Evolutionary conservation across 1,284 basidiomycete species (phyloP).

Genomic region (Cutaneotrichosporon cutaneum): DNA sequence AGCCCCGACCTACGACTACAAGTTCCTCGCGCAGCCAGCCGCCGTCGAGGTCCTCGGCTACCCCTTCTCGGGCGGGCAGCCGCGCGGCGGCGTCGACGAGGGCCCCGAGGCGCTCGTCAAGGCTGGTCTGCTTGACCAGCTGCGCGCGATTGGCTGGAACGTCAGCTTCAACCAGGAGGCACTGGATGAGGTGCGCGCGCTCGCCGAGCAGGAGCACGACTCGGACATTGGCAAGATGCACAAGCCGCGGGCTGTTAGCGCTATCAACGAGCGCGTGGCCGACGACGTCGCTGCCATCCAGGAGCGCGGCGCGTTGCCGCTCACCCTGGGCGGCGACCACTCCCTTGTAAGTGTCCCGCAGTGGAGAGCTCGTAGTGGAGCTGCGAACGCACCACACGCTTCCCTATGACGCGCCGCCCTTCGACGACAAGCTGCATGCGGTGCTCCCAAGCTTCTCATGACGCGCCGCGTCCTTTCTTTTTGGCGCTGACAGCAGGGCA

Average conservation of each 20-base stretch:
- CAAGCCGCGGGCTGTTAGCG: slow-evolving; percentile 80
- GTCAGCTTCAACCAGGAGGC: slow-evolving; percentile 81
- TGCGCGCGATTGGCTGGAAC: slow-evolving; percentile 78
- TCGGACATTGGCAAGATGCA: slow-evolving; percentile 83
- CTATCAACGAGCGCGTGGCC: slow-evolving; percentile 80
- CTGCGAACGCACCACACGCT: no score
- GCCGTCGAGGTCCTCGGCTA: slow-evolving; percentile 69
- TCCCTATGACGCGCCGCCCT: no score
- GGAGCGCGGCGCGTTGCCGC: slow-evolving; percentile 73
- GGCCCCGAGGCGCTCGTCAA: slow-evolving; percentile 83
- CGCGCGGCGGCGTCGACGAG: slow-evolving; percentile 80
- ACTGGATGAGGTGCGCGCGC: slow-evolving; percentile 70
- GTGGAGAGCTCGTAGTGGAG: background rate
- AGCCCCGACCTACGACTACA: slow-evolving; percentile 42
- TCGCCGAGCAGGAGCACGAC: slow-evolving; percentile 56
- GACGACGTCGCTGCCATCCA: slow-evolving; percentile 71
- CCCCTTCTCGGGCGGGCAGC: slow-evolving; percentile 63
- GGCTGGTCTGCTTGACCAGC: slow-evolving; percentile 76
- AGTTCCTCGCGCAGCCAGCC: slow-evolving; percentile 66
- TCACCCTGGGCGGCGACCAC: slow-evolving; percentile 97
- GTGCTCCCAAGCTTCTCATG: background rate
- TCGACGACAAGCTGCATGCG: no score
- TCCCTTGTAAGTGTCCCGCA: slow-evolving; percentile 64
- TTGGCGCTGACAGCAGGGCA: slow-evolving; percentile 60
- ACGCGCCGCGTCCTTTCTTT: background rate